Evolutionary conservation across 495 filamentous ascomycete species (phyloP), one percentile per base, ranked within the genome.

Genomic region (Neurospora africana): DNA sequence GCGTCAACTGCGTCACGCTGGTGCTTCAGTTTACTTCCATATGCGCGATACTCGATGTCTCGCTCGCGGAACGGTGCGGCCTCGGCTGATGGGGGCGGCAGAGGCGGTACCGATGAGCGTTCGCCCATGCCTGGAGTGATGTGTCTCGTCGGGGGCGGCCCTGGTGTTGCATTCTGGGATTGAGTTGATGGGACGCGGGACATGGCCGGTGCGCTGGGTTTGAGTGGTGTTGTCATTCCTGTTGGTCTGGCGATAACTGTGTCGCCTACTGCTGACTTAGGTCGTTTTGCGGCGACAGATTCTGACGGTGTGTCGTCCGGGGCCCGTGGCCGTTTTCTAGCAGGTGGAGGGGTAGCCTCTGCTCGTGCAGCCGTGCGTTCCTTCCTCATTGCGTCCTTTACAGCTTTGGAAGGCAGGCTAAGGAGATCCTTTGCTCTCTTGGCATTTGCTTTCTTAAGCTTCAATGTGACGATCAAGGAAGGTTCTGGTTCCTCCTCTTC

Each of bases 161-260:
- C 82, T 13, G 84, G 83, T 2, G 84, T 85, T 38, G 78, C 78
- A 19, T 75, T 77, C 70, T 82, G 80, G 5, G 83, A 85, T 68
- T 83, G 82, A 72, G 74, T 84, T n/a, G 84, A 85, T 23, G 83
- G 75, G 13, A 83, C 82, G n/a, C 83, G 81, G 11, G 80, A 82
- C 83, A 85, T 86, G 58, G 82, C 74, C 1, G 82, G 81, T 27
- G 83, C 78, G 35, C 71, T 68, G n/a, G 76, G 81, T 70, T 83
- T 84, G 21, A 83, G 80, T 1, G 84, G 83, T 2, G 84, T 86
- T 0, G 81, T 78, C 13, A 83, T 82, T 6, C 70, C 68, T 15
- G 72, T 33, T 1, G 77, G 77, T 73, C 73, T 79, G 11, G 76
- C 75, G 40, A 77, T 35, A 19, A 78, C 71, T n/a, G 65, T 71